Conservation (phyloP, 202 grass and related monocot genomes). For the Zizania palustris region DNA sequence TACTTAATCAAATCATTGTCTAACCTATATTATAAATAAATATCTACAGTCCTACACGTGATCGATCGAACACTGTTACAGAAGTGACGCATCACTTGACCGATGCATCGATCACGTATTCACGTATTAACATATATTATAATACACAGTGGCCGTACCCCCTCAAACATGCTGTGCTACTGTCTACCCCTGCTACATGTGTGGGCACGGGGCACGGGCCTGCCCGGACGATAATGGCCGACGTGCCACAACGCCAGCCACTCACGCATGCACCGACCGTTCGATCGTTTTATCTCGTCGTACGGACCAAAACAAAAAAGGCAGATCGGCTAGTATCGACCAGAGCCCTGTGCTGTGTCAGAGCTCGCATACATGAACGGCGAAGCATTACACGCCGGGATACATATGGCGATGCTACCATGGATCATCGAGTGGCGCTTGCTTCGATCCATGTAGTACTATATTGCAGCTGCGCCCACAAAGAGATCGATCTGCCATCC, state of each 20-base stretch:
- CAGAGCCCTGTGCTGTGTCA: background rate
- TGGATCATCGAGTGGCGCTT: slow-evolving; percentile 10
- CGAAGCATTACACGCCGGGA: too few relatives aligned
- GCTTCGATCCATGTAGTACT: background rate
- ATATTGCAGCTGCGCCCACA: slow-evolving; percentile 40
- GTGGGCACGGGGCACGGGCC: background rate
- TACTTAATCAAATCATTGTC: too few relatives aligned
- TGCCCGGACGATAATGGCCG: background rate
- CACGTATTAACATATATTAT: too few relatives aligned
- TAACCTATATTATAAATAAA: too few relatives aligned
- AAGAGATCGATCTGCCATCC: slow-evolving; percentile 41
- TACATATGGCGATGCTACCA: background rate
- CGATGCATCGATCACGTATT: too few relatives aligned
- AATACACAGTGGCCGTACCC: too few relatives aligned
- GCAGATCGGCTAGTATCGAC: background rate
- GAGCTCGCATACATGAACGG: background rate
- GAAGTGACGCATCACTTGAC: too few relatives aligned
- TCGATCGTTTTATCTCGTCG: background rate
- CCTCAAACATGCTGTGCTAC: background rate
- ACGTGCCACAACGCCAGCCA: background rate
- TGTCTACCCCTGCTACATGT: background rate
- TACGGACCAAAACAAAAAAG: too few relatives aligned
- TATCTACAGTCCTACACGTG: too few relatives aligned
- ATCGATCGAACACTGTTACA: too few relatives aligned
- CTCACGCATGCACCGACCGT: background rate